Evolutionary conservation across 2,329 filamentous ascomycete species (phyloP).

Genomic region (Thermothelomyces thermophilus): DNA sequence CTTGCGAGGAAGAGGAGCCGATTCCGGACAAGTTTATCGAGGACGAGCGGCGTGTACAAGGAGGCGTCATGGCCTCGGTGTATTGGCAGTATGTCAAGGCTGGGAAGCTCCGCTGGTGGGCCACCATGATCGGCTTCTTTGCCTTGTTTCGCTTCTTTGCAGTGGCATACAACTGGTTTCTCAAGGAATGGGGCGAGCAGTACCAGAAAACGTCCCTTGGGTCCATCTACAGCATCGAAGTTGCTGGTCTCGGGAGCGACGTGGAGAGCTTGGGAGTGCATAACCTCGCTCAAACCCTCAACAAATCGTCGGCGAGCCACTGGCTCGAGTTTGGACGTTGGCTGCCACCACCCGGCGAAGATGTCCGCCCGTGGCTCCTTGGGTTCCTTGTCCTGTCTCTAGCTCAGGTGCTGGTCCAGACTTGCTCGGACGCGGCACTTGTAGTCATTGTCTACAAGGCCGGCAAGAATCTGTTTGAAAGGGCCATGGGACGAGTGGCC

Average conservation of each 20-base stretch:
- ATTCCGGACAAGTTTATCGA: conserved; percentile 71
- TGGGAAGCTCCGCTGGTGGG: conserved; percentile 70
- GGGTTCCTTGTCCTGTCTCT: conserved; percentile 62
- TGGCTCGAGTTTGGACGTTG: conserved; percentile 30
- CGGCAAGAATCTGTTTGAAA: conserved; percentile 66
- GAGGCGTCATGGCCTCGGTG: conserved; percentile 66
- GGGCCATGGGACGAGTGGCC: conserved; percentile 66
- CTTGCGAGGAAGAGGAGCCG: conserved; percentile 41
- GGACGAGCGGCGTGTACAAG: conserved; percentile 67
- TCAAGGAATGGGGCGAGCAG: conserved; percentile 81
- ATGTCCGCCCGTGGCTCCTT: conserved; percentile 69
- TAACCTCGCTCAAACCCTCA: background rate
- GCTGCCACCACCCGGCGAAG: conserved; percentile 58
- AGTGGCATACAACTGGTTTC: conserved; percentile 67
- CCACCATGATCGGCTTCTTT: conserved; percentile 55
- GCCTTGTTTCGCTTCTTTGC: conserved; percentile 56
- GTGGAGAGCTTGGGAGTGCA: background rate
- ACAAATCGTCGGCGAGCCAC: background rate
- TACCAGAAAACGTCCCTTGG: conserved; percentile 44
- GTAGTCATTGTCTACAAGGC: conserved; percentile 74
- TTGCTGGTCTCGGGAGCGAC: background rate
- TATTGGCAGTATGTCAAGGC: conserved; percentile 85
- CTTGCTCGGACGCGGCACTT: conserved; percentile 59
- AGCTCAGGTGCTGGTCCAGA: conserved; percentile 51
- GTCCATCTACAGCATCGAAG: background rate